phyloP scores from a whole-genome alignment of 2,329 filamentous ascomycete species.

The Coniochaeta sp. region DNA sequence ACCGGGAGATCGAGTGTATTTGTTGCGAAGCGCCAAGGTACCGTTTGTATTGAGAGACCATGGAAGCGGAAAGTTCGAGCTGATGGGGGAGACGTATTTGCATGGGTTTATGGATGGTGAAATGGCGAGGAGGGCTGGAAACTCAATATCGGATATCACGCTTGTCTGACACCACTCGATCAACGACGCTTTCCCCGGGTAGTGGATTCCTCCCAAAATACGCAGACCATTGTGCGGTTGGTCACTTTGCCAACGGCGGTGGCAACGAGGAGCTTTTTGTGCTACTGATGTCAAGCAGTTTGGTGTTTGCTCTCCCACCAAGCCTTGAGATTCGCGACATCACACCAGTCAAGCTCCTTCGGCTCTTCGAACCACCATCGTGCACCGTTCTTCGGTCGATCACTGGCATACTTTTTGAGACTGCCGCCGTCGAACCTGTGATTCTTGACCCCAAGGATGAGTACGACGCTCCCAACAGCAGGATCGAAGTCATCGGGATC shows the following conservation, averaged over 20 bases:
- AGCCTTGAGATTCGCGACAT: slow-evolving; percentile 31
- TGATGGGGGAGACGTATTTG: slow-evolving; percentile 3
- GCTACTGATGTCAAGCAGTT: not conserved
- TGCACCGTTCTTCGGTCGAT: slow-evolving; percentile 17
- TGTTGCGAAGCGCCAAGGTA: not conserved
- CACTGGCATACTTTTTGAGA: slow-evolving; percentile 33
- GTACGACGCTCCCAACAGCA: slow-evolving; percentile 36
- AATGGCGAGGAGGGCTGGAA: not conserved
- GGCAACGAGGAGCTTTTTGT: not conserved
- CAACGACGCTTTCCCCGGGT: not conserved
- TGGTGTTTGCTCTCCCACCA: slow-evolving; percentile 31
- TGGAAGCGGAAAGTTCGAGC: not conserved
- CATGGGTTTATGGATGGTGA: slow-evolving; percentile 6
- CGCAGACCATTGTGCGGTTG: too few species aligned
- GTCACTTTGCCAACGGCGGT: not conserved
- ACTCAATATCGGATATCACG: not conserved
- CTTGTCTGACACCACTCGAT: not conserved
- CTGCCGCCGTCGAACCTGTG: slow-evolving; percentile 42
- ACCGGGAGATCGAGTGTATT: slow-evolving; percentile 4
- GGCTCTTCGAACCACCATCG: slow-evolving; percentile 47
- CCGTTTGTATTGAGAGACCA: slow-evolving; percentile 1
- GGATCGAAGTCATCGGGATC: slow-evolving; percentile 42
- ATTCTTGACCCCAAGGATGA: slow-evolving; percentile 50
- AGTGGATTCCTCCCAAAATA: too few species aligned
- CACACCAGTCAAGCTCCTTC: slow-evolving; percentile 38